phyloP scores from a whole-genome alignment of 164 flowering plant genomes.

The Saururus chinensis region DNA sequence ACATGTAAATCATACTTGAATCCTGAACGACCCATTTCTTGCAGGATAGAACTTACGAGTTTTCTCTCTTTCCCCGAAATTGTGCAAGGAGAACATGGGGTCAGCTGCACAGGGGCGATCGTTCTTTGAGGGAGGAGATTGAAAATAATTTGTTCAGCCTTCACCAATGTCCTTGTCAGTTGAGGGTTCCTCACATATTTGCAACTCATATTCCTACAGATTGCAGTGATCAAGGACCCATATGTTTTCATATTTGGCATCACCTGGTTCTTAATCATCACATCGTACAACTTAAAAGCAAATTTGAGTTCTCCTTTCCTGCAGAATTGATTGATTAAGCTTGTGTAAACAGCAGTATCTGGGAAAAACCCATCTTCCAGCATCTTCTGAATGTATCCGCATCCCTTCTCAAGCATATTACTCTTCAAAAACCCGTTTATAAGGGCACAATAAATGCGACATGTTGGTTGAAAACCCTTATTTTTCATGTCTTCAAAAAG shows the following conservation, averaged over 20 bases:
- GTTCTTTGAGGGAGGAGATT: slow-evolving; percentile 22
- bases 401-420: slow-evolving; percentile 38
- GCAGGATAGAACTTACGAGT: slow-evolving; percentile 22
- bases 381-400: slow-evolving; percentile 42
- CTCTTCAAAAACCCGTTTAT: slow-evolving; percentile 49
- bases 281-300: slow-evolving; percentile 32
- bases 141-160: slow-evolving; percentile 25
- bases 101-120: slow-evolving; percentile 6
- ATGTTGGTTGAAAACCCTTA: slow-evolving; percentile 29
- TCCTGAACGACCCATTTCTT: slow-evolving; percentile 10
- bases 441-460: slow-evolving; percentile 39
- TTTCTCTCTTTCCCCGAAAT: slow-evolving; percentile 20
- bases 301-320: slow-evolving; percentile 42
- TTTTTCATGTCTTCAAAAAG: slow-evolving; percentile 43
- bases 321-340: slow-evolving; percentile 43
- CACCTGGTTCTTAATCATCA: slow-evolving; percentile 38
- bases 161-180: slow-evolving; percentile 6
- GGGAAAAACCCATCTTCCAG: slow-evolving; percentile 42
- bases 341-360: slow-evolving; percentile 39
- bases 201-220: slow-evolving; percentile 26
- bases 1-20: slow-evolving; percentile 35
- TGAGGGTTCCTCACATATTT: slow-evolving; percentile 9
- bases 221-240: slow-evolving; percentile 37
- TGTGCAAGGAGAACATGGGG: slow-evolving; percentile 2
- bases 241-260: slow-evolving; percentile 26